Evolutionary conservation across 2,329 filamentous ascomycete genomes (phyloP).

Genomic region (Epichloe sylvatica): DNA sequence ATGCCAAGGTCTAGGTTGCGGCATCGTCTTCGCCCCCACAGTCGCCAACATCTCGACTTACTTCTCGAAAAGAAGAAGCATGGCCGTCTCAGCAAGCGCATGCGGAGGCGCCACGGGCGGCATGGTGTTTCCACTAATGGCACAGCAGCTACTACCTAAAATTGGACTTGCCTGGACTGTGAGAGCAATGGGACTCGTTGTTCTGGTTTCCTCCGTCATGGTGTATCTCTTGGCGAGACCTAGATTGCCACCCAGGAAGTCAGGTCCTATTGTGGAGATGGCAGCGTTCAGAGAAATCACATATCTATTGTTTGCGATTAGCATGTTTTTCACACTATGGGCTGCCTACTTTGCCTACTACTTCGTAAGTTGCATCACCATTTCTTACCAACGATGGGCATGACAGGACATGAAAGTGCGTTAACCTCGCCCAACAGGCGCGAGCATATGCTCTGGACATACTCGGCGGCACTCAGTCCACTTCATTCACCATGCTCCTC

Average conservation of each 20-base stretch:
- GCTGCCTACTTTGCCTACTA: constrained; percentile 38
- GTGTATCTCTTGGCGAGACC: constrained; percentile 30
- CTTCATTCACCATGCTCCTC: constrained; percentile 44
- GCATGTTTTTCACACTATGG: constrained; percentile 30
- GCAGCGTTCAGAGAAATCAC: constrained; percentile 34
- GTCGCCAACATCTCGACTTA: constrained; percentile 44
- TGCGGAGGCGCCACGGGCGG: constrained; percentile 49
- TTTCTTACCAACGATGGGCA: too few relatives aligned
- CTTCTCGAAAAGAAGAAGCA: constrained; percentile 42
- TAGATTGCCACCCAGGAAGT: constrained; percentile 32
- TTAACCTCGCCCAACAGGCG: constrained; percentile 14
- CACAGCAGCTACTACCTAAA: constrained; percentile 40
- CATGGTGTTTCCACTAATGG: constrained; percentile 46
- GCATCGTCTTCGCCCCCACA: constrained; percentile 40
- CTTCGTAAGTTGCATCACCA: constrained; percentile 18
- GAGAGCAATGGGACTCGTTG: constrained; percentile 46
- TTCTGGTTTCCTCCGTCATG: constrained; percentile 29
- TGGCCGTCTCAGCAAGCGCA: constrained; percentile 46
- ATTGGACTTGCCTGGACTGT: constrained; percentile 53
- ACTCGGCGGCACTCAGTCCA: constrained; percentile 30
- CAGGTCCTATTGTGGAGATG: constrained; percentile 37
- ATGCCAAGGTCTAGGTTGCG: constrained; percentile 40
- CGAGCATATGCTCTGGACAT: constrained; percentile 26
- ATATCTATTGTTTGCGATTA: constrained; percentile 24
- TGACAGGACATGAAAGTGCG: too few relatives aligned